Conservation (phyloP, 139 green algal species). For the Protoeuglena noctilucae region DNA sequence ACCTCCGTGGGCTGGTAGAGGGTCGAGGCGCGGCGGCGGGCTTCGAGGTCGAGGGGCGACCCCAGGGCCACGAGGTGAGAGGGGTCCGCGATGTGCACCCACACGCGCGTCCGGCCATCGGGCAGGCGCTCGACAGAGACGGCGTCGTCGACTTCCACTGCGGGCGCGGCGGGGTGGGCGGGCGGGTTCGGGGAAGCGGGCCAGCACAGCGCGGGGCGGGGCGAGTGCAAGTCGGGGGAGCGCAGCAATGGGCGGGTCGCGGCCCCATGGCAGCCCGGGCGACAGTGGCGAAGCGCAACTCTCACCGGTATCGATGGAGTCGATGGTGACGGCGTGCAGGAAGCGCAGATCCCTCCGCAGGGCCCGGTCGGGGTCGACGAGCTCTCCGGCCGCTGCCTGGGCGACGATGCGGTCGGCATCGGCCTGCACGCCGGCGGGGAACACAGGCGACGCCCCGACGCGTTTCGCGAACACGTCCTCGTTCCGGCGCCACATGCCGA, state of each 20-base stretch:
- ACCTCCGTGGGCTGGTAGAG: slow-evolving; percentile 65
- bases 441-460: slow-evolving; percentile 13
- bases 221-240: no score
- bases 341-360: slow-evolving; percentile 36
- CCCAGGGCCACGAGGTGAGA: slow-evolving; percentile 31
- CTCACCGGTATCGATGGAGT: slow-evolving; percentile 62
- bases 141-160: slow-evolving; percentile 55
- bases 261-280: neutral
- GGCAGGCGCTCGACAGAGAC: slow-evolving; percentile 35
- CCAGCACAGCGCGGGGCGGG: no score
- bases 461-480: slow-evolving; percentile 32
- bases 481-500: slow-evolving; percentile 34
- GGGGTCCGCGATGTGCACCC: slow-evolving; percentile 83
- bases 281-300: no score
- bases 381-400: slow-evolving; percentile 20
- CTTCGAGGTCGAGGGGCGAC: slow-evolving; percentile 38
- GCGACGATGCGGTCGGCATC: slow-evolving; percentile 4
- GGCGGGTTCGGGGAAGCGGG: no score
- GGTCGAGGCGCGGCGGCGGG: slow-evolving; percentile 27
- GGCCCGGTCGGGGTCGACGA: slow-evolving; percentile 40
- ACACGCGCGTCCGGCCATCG: slow-evolving; percentile 38
- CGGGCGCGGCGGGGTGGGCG: neutral
- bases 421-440: slow-evolving; percentile 15
- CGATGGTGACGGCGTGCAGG: slow-evolving; percentile 49
- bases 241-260: no score